Evolutionary conservation across 192 early-diverging fungal species (phyloP).

Genomic region (Lobosporangium transversale): DNA sequence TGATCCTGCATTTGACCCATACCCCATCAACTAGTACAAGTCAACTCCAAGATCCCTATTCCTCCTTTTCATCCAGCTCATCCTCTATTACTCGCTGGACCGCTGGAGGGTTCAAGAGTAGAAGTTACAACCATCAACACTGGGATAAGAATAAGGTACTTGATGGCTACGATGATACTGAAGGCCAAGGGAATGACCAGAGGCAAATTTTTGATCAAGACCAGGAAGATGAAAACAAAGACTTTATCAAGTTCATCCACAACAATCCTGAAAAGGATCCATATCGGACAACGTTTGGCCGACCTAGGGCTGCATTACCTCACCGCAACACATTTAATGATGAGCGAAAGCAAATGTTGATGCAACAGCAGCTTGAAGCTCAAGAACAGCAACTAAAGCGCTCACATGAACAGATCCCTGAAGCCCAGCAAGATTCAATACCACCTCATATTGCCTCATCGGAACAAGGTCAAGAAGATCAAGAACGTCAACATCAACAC

Average conservation of each 20-base stretch:
- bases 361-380: slow-evolving; percentile 7
- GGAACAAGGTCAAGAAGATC: not conserved
- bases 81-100: slow-evolving; percentile 35
- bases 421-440: not conserved
- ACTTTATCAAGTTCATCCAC: no score
- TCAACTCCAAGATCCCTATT: slow-evolving; percentile 1
- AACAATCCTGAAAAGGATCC: no score
- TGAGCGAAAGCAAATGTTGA: slow-evolving; percentile 2
- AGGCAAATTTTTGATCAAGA: not conserved
- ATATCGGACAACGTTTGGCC: not conserved
- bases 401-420: not conserved
- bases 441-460: not conserved
- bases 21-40: not conserved
- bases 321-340: not conserved
- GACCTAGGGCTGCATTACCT: slow-evolving; percentile 15
- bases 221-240: no score
- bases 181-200: no score
- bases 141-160: not conserved
- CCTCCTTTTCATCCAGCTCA: slow-evolving; percentile 11
- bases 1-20: slow-evolving; percentile 15
- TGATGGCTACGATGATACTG: not conserved
- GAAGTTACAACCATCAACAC: not conserved
- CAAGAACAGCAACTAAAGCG: slow-evolving; percentile 5
- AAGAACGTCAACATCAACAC: not conserved
- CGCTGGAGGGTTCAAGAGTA: not conserved